Evolutionary conservation across 2,329 filamentous ascomycete genomes (phyloP), one percentile per base, ranked within the genome.

Genomic region (Nemania bipapillata): DNA sequence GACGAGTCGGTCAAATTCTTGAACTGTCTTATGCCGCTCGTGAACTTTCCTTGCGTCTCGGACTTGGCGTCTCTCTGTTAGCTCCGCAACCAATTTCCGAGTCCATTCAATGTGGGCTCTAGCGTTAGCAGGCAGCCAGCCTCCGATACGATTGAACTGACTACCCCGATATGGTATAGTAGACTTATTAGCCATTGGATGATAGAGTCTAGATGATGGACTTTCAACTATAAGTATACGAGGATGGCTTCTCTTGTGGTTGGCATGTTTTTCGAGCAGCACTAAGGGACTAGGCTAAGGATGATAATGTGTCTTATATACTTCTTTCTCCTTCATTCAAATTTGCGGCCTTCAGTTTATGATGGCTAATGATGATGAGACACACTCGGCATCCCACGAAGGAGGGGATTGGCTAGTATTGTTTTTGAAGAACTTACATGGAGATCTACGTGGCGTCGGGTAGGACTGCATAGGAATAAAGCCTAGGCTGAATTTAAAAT

Each of bases 1-100:
- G 11, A 59, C 56, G n/a, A 49, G n/a, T 7, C 26, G 40, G 28
- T 59, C 56, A 24, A 59, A 49, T 17, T 59, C 56, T 49, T 49
- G 56, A 11, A 59, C 26, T 24, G 56, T 22, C 12, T 17, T 5
- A 35, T 6, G 40, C 5, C 40, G 56, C 17, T 32, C 30, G 30
- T 32, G 4, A 9, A 4, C 30, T 4, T 32, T 32, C 40, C 15
- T 35, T 20, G 40, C 40, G 47, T 24, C 40, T 6, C 40, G 28
- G n/a, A 22, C 22, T 45, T 24, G 26, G 4, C 56, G 56, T 35
- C 28, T 59, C 28, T 35, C 40, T 5, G 24, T 35, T 22, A 60
- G 8, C 30, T 60, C 45, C 15, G 30, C 17, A 7, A 60, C 35
- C 20, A 60, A 12, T 37, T 40, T 28, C 40, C 57, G 45, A 20